Evolutionary conservation across 371 early-diverging fungal genomes (phyloP), one percentile per base, ranked within the genome.

Genomic region (Mortierella polycephala): DNA sequence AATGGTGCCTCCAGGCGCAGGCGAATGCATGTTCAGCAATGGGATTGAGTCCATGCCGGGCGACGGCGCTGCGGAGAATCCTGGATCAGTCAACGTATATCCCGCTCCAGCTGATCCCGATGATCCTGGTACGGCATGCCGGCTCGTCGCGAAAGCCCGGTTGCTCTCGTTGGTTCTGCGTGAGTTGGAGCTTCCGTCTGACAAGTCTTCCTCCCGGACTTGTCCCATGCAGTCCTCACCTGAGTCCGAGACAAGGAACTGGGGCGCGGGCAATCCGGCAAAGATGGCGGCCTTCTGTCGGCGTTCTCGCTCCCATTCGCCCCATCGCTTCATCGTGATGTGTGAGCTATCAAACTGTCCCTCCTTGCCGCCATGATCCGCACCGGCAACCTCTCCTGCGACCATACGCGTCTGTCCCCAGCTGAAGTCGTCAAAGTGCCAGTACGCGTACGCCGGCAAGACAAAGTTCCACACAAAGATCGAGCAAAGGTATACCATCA

Each of bases 381-480:
- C 76, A 1, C 68, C 72, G 9, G 67, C 76, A 12, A 62, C 74
- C 10, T 89, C 94, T 21, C 94, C 94, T 47, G 90, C 89, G 1
- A 96, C 92, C 70, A 90, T 89, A 57, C 99, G 89, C 0, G 99
- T 99, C 69, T 98, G 93, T 10, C 99, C 99, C 99, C 99, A 99
- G 5, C 93, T 91, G 74, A 99, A 99, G 76, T 99, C 99, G 82
- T 99, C 99, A 85, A 99, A 98, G 83, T 98, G 97, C 99, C 99
- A 99, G 85, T 92, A 99, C 9, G 99, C 96, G 75, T 99, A 99
- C 0, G 94, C 86, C 1, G 99, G 99, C 14, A 99, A 87, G 11
- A 97, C 91, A 82, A 96, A 94, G 82, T 98, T 98, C 99, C 99
- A 99, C n/a, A 99, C 92, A 7, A 98, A 98, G 54, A 99, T 84